These are phyloP conservation scores for Penicillium sp. DNA, from an alignment of 2,329 filamentous ascomycete genomes.

Conservation along the genomic window DNA sequence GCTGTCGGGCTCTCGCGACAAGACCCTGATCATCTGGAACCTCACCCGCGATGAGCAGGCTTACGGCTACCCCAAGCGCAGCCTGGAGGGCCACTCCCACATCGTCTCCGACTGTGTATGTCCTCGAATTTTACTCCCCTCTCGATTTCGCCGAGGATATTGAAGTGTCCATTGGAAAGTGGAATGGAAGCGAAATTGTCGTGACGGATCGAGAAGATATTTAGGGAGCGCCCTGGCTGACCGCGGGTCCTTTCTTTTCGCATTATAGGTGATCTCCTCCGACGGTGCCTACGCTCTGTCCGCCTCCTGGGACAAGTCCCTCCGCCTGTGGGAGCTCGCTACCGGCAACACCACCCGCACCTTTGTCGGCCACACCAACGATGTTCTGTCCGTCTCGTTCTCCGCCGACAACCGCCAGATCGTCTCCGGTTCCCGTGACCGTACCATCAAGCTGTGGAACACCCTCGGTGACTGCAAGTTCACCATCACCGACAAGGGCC, in stretches of 20 bases:
- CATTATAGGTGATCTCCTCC: slow-evolving; percentile 87
- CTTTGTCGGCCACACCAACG: slow-evolving; percentile 99
- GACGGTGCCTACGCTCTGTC: slow-evolving; percentile 99
- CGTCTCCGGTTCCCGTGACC: slow-evolving; percentile 96
- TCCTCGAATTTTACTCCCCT: slow-evolving; percentile 38
- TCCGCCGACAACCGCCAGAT: slow-evolving; percentile 99
- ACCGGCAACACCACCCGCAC: slow-evolving; percentile 96
- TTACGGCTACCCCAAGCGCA: slow-evolving; percentile 99
- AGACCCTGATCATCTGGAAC: slow-evolving; percentile 99
- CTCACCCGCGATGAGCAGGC: slow-evolving; percentile 96
- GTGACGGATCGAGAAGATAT: slow-evolving; percentile 6
- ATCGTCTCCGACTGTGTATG: slow-evolving; percentile 99
- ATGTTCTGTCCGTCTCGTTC: slow-evolving; percentile 99
- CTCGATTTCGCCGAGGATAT: slow-evolving; percentile 10
- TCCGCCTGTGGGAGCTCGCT: slow-evolving; percentile 98
- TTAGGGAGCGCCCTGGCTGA: slow-evolving; percentile 30
- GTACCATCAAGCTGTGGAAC: slow-evolving; percentile 99
- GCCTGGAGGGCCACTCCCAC: slow-evolving; percentile 98
- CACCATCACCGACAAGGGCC: slow-evolving; percentile 99
- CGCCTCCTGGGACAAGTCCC: slow-evolving; percentile 99
- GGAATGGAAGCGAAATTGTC: slow-evolving; percentile 13
- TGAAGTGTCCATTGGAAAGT: slow-evolving; percentile 11
- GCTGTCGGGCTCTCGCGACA: slow-evolving; percentile 94
- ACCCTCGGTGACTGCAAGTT: slow-evolving; percentile 99
- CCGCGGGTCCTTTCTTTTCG: slow-evolving; percentile 24